Base-by-base conservation (phyloP, 345 rosid genomes). In the Anacardium occidentale region DNA sequence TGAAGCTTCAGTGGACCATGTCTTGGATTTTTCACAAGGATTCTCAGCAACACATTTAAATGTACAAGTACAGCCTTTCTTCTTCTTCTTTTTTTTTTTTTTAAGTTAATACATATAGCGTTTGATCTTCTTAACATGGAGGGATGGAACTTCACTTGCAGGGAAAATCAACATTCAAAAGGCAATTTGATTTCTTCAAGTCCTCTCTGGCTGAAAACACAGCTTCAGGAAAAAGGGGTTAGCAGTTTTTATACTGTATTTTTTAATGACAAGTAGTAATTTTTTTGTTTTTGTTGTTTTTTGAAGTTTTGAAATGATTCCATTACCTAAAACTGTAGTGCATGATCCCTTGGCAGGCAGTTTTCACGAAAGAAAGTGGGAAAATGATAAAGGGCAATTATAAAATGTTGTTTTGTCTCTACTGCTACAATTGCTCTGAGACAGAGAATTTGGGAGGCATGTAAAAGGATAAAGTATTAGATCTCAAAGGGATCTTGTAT, bases 11-110 rank as follows among this genome's bases (percentile, higher is more conserved):
- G 62, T 25, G 58, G 81, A 79, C 20, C 72, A 82, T 65, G 82
- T 59, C 29, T 72, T 71, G 74, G 86, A 79, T 61, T 76, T 72
- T 47, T 83, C 91, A 73, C 86, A 80, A 44, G 86, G 83, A 40
- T 82, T 63, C 76, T 83, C 91, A 18, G 82, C 81, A 24, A 83
- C 85, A 69, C 82, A 83, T 75, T 71, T 53, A 34, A 79, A 85
- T 82, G 89, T 85, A 82, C 66, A 15, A 34, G 25, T 17, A 22
- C 20, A 8, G 26, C 60, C 22, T 26, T n/a, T n/a, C n/a, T n/a
- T n/a, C n/a, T n/a, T n/a, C n/a, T n/a, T n/a, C n/a, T n/a, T n/a
- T n/a, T n/a, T n/a, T n/a, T 47, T 32, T 56, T 26, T 42, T 5
- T 15, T 66, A 53, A 2, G 22, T 14, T 14, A 5, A 42, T 17